Conservation (phyloP, 768 basidiomycete species). For the Boletus pseudo-olivaceus region DNA sequence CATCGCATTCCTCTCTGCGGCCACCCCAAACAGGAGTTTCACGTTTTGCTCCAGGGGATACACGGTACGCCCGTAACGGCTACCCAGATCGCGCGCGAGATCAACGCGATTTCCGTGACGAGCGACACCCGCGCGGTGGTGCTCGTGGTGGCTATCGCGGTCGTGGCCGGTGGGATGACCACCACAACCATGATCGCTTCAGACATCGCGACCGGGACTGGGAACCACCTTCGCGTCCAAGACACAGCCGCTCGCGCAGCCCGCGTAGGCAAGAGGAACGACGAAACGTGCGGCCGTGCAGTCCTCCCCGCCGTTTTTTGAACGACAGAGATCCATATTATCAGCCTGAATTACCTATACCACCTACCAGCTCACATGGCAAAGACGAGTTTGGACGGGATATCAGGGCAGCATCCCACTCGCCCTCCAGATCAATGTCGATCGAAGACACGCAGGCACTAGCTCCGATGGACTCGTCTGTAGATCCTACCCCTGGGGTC, state of each 20-base stretch:
- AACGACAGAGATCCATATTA: constrained; percentile 28
- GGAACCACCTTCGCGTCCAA: constrained; percentile 39
- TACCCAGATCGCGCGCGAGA: constrained; percentile 43
- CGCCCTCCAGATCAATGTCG: constrained; percentile 29
- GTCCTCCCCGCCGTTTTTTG: constrained; percentile 53
- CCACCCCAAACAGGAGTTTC: constrained; percentile 1
- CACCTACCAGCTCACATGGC: constrained; percentile 35
- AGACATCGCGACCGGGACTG: constrained; percentile 46
- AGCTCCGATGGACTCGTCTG: constrained; percentile 34
- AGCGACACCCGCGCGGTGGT: constrained; percentile 51
- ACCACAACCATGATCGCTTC: constrained; percentile 39
- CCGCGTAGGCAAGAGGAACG: constrained; percentile 56
- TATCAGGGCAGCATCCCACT: constrained; percentile 53
- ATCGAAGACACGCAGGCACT: constrained; percentile 24
- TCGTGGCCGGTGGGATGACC: constrained; percentile 66
- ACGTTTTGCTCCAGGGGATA: constrained; percentile 39
- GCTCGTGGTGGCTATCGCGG: constrained; percentile 54
- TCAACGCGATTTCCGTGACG: constrained; percentile 48
- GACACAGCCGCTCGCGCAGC: constrained; percentile 72
- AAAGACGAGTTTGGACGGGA: constrained; percentile 90
- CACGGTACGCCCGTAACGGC: constrained; percentile 32
- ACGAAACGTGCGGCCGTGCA: constrained; percentile 53
- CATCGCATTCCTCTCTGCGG: constrained; percentile 11
- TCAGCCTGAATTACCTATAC: constrained; percentile 22
- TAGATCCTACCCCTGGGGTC: constrained; percentile 43